These are phyloP conservation scores for Ogataea paraovalis DNA, from an alignment of 805 yeast genomes.

Conservation along the genomic window DNA sequence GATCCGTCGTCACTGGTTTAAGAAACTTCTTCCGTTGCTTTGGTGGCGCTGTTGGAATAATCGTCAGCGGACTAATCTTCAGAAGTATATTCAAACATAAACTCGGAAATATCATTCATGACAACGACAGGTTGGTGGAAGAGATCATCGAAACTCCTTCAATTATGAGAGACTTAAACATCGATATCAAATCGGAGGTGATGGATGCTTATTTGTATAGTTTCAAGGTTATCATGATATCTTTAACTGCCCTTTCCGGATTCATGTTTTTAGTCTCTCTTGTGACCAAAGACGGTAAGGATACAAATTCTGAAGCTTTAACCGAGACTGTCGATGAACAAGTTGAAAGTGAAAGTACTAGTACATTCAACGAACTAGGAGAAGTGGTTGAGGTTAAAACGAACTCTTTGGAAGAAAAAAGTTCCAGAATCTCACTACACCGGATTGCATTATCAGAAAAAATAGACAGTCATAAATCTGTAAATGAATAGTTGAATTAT, in stretches of 20 bases:
- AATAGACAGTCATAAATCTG: neutral
- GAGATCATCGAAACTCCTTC: slow-evolving; percentile 5
- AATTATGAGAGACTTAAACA: neutral
- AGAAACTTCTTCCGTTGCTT: slow-evolving; percentile 50
- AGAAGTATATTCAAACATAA: slow-evolving; percentile 6
- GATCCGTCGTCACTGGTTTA: slow-evolving; percentile 51
- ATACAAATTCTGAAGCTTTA: neutral
- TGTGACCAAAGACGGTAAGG: slow-evolving; percentile 6
- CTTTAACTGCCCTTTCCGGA: slow-evolving; percentile 14
- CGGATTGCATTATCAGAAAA: neutral
- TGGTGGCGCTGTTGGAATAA: slow-evolving; percentile 54
- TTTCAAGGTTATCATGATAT: slow-evolving; percentile 11
- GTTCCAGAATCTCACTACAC: neutral
- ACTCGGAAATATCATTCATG: neutral
- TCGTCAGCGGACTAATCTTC: slow-evolving; percentile 13
- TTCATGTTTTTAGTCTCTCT: slow-evolving; percentile 15
- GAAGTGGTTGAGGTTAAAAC: neutral
- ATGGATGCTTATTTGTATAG: slow-evolving; percentile 10
- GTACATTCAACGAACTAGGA: neutral
- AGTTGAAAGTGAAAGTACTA: neutral
- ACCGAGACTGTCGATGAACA: neutral
- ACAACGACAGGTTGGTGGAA: neutral
- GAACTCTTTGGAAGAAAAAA: neutral
- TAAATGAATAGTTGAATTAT: neutral
- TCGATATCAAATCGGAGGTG: neutral